Evolutionary conservation across 2,329 filamentous ascomycete species (phyloP).

Genomic region (Plenodomus lindquistii): DNA sequence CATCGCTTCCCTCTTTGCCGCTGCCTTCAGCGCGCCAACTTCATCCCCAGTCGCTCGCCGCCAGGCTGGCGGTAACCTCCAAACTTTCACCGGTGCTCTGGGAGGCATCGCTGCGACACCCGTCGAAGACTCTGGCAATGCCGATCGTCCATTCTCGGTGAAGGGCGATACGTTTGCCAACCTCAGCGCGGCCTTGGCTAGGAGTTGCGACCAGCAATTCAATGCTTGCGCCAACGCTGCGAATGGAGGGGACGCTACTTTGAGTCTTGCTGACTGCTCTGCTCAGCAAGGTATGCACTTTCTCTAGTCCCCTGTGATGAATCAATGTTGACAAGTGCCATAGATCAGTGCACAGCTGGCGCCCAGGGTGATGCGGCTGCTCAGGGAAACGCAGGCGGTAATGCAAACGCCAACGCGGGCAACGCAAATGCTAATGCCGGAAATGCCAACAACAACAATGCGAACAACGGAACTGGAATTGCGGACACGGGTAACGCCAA

Average conservation of each 20-base stretch:
- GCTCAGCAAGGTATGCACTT: slow-evolving; percentile 26
- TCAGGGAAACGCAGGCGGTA: slow-evolving; percentile 3
- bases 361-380: slow-evolving; percentile 7
- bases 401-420: neutral
- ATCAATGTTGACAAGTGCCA: slow-evolving; percentile 1
- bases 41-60: slow-evolving; percentile 9
- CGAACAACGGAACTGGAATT: neutral
- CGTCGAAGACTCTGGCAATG: slow-evolving; percentile 47
- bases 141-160: slow-evolving; percentile 47
- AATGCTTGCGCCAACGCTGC: slow-evolving; percentile 63
- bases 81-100: slow-evolving; percentile 29
- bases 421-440: slow-evolving; percentile 2
- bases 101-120: slow-evolving; percentile 29
- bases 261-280: slow-evolving; percentile 22
- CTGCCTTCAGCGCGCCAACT: slow-evolving; percentile 19
- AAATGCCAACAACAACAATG: neutral
- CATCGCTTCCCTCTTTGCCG: slow-evolving; percentile 17
- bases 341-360: slow-evolving; percentile 20
- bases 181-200: slow-evolving; percentile 59
- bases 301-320: neutral
- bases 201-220: slow-evolving; percentile 66
- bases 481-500: neutral
- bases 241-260: slow-evolving; percentile 46
- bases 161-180: slow-evolving; percentile 55
- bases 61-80: slow-evolving; percentile 19